Percentiles rank a stretch among this genome's conserved stretches.
Evolutionary conservation across 345 rosid species (phyloP).

Genomic region (Gossypium thurberi): DNA sequence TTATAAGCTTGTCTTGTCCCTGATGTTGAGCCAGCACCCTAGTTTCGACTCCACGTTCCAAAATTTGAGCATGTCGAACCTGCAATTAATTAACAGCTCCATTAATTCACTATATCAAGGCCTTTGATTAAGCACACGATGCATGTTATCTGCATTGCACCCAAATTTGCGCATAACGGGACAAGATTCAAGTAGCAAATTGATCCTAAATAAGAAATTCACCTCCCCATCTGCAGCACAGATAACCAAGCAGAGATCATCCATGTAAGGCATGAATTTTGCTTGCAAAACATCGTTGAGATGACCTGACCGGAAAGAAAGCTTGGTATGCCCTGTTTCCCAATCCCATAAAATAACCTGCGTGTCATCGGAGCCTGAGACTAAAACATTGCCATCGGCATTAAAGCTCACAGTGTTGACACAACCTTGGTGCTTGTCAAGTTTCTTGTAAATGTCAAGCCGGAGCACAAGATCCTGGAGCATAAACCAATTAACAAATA

Average conservation of each 20-base stretch:
- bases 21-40: constrained; percentile 49
- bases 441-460: constrained; percentile 50
- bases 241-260: constrained; percentile 71
- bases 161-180: too few species aligned
- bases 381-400: constrained; percentile 45
- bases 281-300: constrained; percentile 67
- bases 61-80: constrained; percentile 74
- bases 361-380: constrained; percentile 91
- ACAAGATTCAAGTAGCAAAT: too few species aligned
- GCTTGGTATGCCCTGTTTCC: constrained; percentile 57
- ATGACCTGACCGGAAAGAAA: constrained; percentile 70
- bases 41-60: constrained; percentile 62
- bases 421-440: constrained; percentile 71
- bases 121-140: not conserved
- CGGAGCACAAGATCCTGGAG: constrained; percentile 69
- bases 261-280: constrained; percentile 67
- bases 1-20: constrained; percentile 68
- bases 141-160: not conserved
- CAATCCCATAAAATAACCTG: constrained; percentile 75
- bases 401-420: constrained; percentile 79
- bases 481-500: constrained; percentile 5
- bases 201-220: not conserved
- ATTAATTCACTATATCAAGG: not conserved
- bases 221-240: constrained; percentile 96
- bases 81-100: constrained; percentile 18